Evolutionary conservation across 1,139 yeast genomes (phyloP), one percentile per base, ranked within the genome.

Genomic region (Kodamaea suecica): DNA sequence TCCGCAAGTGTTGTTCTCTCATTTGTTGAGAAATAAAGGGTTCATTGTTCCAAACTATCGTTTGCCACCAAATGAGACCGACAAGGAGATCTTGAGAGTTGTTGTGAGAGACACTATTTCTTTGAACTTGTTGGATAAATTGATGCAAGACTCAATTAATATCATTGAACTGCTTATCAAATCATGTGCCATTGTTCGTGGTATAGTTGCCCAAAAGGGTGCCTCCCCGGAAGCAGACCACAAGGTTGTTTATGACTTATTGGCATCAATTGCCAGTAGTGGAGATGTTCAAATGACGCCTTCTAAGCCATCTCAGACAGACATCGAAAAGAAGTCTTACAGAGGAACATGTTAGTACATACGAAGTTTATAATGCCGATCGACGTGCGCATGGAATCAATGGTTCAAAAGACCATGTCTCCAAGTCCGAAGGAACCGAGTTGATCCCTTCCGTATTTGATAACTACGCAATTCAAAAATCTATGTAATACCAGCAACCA

Each of bases 41-140:
- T 88, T 83, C 74, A 88, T 88, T 55, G 73, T 88, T 42, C 97
- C 97, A 43, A 88, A 88, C 68, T 88, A 88, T 61, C 88, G 83
- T 42, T 72, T 88, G 49, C 95, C 96, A 23, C 80, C 84, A 19
- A 52, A 55, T 40, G 74, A 66, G 42, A 52, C 52, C 13, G 71
- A 71, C 14, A 66, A 57, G 38, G 95, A 88, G 58, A 83, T 87
- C 39, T 69, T 88, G 46, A 76, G 97, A 55, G 88, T 88, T 16
- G 97, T 88, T 20, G 90, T 86, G 33, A 76, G 95, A 50, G 76
- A 75, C 48, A 79, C 83, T 32, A 63, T 88, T 55, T 72, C 84
- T 23, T 68, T 83, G 45, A 88, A 84, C 54, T 64, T 88, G 50
- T 68, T 88, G 36, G 87, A 84, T 49, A 76, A 80, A 53, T 68